These are phyloP conservation scores for Hapsidospora chrysogenum DNA, from an alignment of 495 filamentous ascomycete genomes.

Conservation along the genomic window DNA sequence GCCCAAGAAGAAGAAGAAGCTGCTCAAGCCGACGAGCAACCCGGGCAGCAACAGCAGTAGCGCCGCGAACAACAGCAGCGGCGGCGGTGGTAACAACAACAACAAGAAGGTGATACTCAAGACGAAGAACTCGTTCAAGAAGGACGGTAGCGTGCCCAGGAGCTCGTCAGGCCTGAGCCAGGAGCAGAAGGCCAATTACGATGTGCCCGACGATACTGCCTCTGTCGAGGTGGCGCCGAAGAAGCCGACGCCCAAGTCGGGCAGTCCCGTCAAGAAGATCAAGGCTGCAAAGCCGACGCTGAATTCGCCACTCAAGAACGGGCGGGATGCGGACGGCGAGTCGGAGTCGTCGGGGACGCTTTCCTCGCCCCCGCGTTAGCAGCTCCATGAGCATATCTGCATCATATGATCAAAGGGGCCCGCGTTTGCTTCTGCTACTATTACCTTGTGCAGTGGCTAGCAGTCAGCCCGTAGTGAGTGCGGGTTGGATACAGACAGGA, in stretches of 20 bases:
- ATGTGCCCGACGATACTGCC: constrained; percentile 15
- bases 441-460: too few relatives aligned
- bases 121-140: constrained; percentile 23
- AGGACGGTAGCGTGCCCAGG: constrained; percentile 22
- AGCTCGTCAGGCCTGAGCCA: constrained; percentile 17
- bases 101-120: constrained; percentile 33
- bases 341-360: constrained; percentile 33
- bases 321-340: constrained; percentile 22
- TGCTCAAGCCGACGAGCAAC: constrained; percentile 4
- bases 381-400: too few relatives aligned
- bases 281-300: constrained; percentile 22
- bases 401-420: neutral
- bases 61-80: too few relatives aligned
- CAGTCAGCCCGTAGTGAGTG: too few relatives aligned
- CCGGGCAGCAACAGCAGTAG: too few relatives aligned
- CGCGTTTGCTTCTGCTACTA: neutral
- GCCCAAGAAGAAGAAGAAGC: constrained; percentile 36
- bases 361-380: constrained; percentile 25
- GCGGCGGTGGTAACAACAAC: too few relatives aligned
- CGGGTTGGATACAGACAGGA: neutral
- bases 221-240: constrained; percentile 20
- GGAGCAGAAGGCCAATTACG: constrained; percentile 23
- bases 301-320: constrained; percentile 18
- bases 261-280: constrained; percentile 28
- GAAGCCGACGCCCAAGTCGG: constrained; percentile 24